Base-by-base conservation (phyloP, 441 rosid genomes). In the Gossypium schwendimanii region DNA sequence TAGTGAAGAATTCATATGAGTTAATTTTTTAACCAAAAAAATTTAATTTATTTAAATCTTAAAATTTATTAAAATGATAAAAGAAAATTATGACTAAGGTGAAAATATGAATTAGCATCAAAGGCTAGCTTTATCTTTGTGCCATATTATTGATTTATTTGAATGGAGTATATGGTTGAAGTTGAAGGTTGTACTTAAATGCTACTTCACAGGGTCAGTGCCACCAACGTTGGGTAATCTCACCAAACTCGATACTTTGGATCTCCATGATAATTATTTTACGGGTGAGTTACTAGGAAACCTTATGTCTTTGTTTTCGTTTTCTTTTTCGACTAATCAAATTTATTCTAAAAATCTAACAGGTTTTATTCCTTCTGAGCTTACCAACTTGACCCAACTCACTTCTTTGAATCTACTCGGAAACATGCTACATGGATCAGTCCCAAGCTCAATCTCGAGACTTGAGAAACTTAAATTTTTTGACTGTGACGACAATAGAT, bases 371-470 rank as follows among this genome's bases (percentile, higher is more conserved):
- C 60, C 71, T 10, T 26, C 71, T 8, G 14, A 53, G 59, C 57
- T 68, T 26, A 50, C 24, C n/a, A 68, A 68, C 44, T 21, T 68
- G 8, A 68, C 60, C 21, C 45, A 50, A n/a, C 18, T 68, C 12
- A 47, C 44, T 50, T 0, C 1, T 10, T 53, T 68, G 9, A 11
- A 15, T 8, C 6, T 68, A 1, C 0, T 3, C 0, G 11, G 0
- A 0, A 68, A 68, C 21, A 14, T 6, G 50, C 23, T 69, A 15
- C 50, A 54, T 11, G 72, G 72, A 33, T 2, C 49, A 26, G 5
- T 69, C 39, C 72, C 72, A 4, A 53, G 49, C 50, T 69, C 72
- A 53, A 53, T 69, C 41, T 18, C 33, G 2, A 53, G 72, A 54
- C 72, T 53, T 6, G 11, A 69, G 72, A 31, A 31, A 18, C 63